Base-by-base conservation (phyloP, 768 basidiomycete genomes). In the Mycena polygramma region DNA sequence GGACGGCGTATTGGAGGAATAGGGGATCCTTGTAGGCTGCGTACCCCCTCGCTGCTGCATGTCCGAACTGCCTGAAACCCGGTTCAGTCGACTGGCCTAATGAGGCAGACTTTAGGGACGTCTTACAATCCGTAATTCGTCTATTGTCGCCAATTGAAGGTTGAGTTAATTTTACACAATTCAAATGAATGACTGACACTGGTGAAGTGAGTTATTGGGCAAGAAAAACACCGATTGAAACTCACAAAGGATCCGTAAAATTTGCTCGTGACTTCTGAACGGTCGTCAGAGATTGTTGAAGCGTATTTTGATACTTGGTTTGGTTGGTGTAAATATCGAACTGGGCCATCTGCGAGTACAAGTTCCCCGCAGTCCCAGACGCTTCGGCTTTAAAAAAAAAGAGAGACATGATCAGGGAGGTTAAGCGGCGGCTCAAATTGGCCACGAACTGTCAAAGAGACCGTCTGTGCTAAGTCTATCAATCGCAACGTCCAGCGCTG, bases 111-210 rank as follows among this genome's bases (percentile, higher is more conserved):
- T 14, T 4, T 15, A n/a, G 1, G 41, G 37, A 15, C 17, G 6
- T 26, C 51, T 51, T 24, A 63, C 61, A 63, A 51, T 7, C 49
- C 61, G 15, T 52, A 36, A 51, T 37, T 36, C 15, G 49, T 10
- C 60, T 62, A 35, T n/a, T 6, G n/a, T n/a, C 36, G 51, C 17
- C 14, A 14, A 39, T 2, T 51, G 24, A 53, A n/a, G 7, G 1
- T 35, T 49, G 46, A 48, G 8, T 48, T 48, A 14, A 20, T 17
- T 49, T 49, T 22, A 49, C 48, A 8, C n/a, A 10, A 46, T 7
- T n/a, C 6, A 19, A 49, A 61, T n/a, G 41, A 53, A 48, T 15
- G 20, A 63, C 61, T 63, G 51, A 63, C 61, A 24, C 61, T 63
- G 43, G 26, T 30, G 30, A 30, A 30, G 30, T 30, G 30, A 30